These are phyloP conservation scores for Pythium rishiriense DNA, from an alignment of 352 stramenopile genomes.

Conservation along the genomic window DNA sequence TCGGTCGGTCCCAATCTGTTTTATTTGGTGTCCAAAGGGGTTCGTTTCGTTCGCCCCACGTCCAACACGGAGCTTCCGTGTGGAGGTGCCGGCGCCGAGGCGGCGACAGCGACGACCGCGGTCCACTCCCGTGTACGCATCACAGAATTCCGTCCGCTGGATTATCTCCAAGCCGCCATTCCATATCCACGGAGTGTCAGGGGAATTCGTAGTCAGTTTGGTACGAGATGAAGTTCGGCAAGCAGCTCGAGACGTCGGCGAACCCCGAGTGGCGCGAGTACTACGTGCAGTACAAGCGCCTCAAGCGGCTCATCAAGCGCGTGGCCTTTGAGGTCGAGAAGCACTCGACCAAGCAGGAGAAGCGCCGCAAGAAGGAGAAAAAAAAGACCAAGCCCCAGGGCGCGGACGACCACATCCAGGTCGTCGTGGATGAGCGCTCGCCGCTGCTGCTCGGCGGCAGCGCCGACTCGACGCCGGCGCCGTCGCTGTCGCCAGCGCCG, in stretches of 20 bases:
- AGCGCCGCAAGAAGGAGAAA: slow-evolving; percentile 46
- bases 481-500: slow-evolving; percentile 3
- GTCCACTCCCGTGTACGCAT: neutral
- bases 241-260: slow-evolving; percentile 89
- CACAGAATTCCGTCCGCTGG: neutral
- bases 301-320: slow-evolving; percentile 91
- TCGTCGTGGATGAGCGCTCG: slow-evolving; percentile 63
- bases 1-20: too few relatives aligned
- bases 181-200: too few relatives aligned
- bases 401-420: slow-evolving; percentile 32
- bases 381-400: slow-evolving; percentile 8
- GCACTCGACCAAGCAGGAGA: slow-evolving; percentile 69
- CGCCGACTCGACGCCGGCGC: slow-evolving; percentile 31
- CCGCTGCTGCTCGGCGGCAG: slow-evolving; percentile 42
- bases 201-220: too few relatives aligned
- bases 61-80: neutral
- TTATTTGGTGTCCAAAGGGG: neutral
- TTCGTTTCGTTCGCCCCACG: neutral
- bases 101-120: too few relatives aligned
- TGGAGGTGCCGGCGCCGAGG: too few relatives aligned
- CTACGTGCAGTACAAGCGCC: slow-evolving; percentile 92
- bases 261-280: slow-evolving; percentile 88
- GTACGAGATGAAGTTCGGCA: slow-evolving; percentile 96
- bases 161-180: neutral
- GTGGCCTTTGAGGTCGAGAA: slow-evolving; percentile 89